A percentile compares a stretch with the other conserved stretches of the same genome.
These are phyloP conservation scores for Apiotrichum montevideense DNA, from an alignment of 1,284 basidiomycete genomes.

Conservation along the genomic window DNA sequence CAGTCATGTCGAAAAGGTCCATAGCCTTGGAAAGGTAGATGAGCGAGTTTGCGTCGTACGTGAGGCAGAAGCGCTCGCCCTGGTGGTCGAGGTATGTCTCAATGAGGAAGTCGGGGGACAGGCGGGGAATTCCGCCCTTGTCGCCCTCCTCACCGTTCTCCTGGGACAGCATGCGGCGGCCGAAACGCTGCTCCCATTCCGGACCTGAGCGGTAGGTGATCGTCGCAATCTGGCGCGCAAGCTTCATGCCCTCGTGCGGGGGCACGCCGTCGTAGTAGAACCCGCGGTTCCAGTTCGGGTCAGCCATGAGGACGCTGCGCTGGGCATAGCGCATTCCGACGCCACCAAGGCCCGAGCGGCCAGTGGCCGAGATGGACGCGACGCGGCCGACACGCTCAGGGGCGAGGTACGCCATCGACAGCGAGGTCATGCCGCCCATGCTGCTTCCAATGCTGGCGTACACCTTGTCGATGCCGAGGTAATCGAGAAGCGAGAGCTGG, in stretches of 20 bases:
- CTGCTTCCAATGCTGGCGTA: conserved; percentile 90
- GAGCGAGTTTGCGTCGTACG: conserved; percentile 98
- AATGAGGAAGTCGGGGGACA: conserved; percentile 84
- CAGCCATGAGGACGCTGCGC: conserved; percentile 84
- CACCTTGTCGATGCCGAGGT: conserved; percentile 73
- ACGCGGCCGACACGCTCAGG: conserved; percentile 82
- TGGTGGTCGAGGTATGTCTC: conserved; percentile 98
- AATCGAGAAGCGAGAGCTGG: conserved; percentile 80
- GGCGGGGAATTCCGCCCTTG: conserved; percentile 24
- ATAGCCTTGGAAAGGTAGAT: conserved; percentile 99
- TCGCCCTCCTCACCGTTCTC: conserved; percentile 25
- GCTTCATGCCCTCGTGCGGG: conserved; percentile 96
- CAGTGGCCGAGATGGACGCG: conserved; percentile 90
- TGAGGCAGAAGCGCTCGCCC: conserved; percentile 94
- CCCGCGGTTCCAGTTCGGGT: conserved; percentile 98
- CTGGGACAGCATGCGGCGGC: conserved; percentile 53
- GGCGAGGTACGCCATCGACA: conserved; percentile 90
- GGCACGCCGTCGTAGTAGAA: conserved; percentile 95
- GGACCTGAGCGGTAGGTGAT: conserved; percentile 98
- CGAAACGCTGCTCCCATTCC: conserved; percentile 97
- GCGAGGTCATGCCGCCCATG: conserved; percentile 98
- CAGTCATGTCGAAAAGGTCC: conserved; percentile 97
- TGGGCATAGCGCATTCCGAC: conserved; percentile 96
- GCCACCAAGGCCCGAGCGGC: conserved; percentile 80
- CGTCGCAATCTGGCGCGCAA: conserved; percentile 96